Percentiles rank a stretch among this genome's conserved stretches.
These are phyloP conservation scores for Eutypella sp. DNA, from an alignment of 2,329 filamentous ascomycete species.

Conservation along the genomic window DNA sequence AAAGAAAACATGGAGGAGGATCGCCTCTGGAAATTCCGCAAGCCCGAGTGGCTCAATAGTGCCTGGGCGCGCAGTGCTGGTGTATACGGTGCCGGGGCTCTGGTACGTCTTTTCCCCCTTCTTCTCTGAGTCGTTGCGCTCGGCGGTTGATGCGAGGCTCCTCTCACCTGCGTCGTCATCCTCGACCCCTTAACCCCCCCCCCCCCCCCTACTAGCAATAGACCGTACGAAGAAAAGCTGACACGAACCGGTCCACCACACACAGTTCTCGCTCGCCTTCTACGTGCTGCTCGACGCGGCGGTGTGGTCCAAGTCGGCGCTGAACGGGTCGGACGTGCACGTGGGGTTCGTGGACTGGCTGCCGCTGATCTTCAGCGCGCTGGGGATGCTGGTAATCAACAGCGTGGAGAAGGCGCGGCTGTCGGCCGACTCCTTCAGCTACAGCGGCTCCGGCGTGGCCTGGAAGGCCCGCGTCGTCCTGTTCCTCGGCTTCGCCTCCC, in stretches of 20 bases:
- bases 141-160: too few relatives aligned
- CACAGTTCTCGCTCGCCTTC: slow-evolving; percentile 62
- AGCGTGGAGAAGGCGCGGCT: slow-evolving; percentile 63
- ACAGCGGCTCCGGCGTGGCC: slow-evolving; percentile 58
- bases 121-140: neutral
- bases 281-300: slow-evolving; percentile 64
- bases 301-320: slow-evolving; percentile 58
- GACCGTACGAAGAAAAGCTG: neutral
- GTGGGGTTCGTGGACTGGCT: slow-evolving; percentile 67
- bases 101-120: slow-evolving; percentile 42
- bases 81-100: slow-evolving; percentile 56
- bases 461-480: slow-evolving; percentile 66
- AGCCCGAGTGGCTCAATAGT: slow-evolving; percentile 63
- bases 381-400: slow-evolving; percentile 70
- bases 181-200: neutral
- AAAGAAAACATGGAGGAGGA: slow-evolving; percentile 52
- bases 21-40: slow-evolving; percentile 62
- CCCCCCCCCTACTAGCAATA: neutral
- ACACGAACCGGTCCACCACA: neutral
- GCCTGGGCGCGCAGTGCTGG: slow-evolving; percentile 59
- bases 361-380: slow-evolving; percentile 59
- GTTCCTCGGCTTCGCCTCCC: slow-evolving; percentile 60
- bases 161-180: neutral
- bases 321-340: slow-evolving; percentile 57
- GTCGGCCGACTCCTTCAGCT: slow-evolving; percentile 58